Evolutionary conservation across 108 stramenopile genomes (phyloP), one percentile per base, ranked within the genome.

Genomic region (Nitzschia palea): DNA sequence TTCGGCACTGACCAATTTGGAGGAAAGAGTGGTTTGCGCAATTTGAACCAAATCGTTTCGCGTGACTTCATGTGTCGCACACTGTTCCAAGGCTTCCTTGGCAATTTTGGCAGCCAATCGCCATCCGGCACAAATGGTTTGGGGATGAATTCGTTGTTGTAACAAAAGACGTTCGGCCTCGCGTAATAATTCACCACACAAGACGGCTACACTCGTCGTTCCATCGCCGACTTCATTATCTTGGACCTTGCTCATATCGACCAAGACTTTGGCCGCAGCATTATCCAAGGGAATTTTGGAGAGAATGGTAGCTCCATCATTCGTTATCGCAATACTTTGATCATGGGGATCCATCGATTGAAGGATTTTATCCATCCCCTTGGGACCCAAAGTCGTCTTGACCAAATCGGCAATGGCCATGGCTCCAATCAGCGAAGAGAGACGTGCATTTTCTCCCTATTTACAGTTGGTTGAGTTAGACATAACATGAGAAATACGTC

Each of bases 321-420:
- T 96, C 55, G 93, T 96, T 1, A 96, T 86, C 23, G 79, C 83
- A 32, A 95, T 78, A 53, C 70, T 68, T 67, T 95, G 94, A 74
- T 91, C 85, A 51, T 92, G 79, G 10, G 90, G 86, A 35, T 79
- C 70, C n/a, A 97, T 88, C 8, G 77, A 77, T 74, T 97, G 96
- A 34, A 99, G 74, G 54, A 99, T 97, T 70, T 98, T 98, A 79
- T 98, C 97, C 96, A 98, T 97, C 29, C 99, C 99, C 73, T 99
- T 98, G 27, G 99, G 99, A n/a, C 99, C 99, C 4, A 99, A 82
- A 3, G 99, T 99, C 20, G 99, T 97, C 73, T 99, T 99, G 28
- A 99, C 98, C 29, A 99, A 77, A 69, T 99, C 99, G 33, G 97
- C 95, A 45, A 99, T 98, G 47, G 99, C 97, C 73, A 99, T 99